Evolutionary conservation across 306 rosid species (phyloP).

Genomic region (Cucurbita ficifolia): DNA sequence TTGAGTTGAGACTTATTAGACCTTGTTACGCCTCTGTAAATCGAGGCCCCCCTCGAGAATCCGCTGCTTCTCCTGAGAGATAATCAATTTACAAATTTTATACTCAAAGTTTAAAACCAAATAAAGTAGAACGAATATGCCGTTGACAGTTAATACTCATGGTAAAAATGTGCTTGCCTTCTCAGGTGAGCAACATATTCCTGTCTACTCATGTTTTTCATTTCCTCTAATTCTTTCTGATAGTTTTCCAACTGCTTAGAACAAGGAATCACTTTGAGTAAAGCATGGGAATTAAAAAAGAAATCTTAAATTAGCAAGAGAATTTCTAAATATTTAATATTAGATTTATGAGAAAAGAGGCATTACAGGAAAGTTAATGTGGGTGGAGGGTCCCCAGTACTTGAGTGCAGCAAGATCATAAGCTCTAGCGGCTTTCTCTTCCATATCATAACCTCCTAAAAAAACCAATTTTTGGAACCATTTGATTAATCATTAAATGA

Average conservation of each 20-base stretch:
- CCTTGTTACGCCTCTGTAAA: constrained; percentile 97
- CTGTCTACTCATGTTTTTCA: constrained; percentile 75
- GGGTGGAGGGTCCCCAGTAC: constrained; percentile 97
- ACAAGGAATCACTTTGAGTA: background rate
- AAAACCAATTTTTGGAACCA: constrained; percentile 20
- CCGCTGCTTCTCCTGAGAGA: constrained; percentile 72
- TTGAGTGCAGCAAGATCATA: constrained; percentile 92
- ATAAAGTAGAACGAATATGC: background rate
- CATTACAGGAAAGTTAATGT: constrained; percentile 72
- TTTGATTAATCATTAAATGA: background rate
- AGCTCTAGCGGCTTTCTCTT: constrained; percentile 88
- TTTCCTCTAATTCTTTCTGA: constrained; percentile 60
- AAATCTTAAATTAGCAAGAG: too few relatives aligned
- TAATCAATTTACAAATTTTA: background rate
- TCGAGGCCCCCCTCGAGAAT: constrained; percentile 88
- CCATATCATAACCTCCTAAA: constrained; percentile 95
- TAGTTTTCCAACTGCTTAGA: constrained; percentile 51
- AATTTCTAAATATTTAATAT: background rate
- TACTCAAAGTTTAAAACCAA: too few relatives aligned
- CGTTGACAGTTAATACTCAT: background rate
- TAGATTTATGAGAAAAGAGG: background rate
- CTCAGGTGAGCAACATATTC: constrained; percentile 85
- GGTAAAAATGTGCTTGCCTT: constrained; percentile 29
- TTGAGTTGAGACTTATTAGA: constrained; percentile 15
- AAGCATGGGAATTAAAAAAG: background rate